Conservation (phyloP, 1,284 basidiomycete species). For the Ceratobasidium sp. region DNA sequence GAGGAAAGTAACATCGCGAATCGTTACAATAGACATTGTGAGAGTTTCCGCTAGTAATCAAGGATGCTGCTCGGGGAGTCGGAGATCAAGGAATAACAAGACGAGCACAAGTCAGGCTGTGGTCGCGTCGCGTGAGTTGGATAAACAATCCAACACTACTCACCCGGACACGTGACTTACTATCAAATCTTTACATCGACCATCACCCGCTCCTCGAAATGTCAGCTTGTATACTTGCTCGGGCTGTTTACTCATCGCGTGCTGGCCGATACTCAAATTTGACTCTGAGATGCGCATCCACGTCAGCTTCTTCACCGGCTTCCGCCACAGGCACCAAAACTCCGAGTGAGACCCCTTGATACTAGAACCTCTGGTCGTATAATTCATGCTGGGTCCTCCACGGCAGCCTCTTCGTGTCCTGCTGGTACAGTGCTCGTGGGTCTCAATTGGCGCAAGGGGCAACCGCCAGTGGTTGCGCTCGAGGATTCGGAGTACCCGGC, state of each 20-base stretch:
- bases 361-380: neutral
- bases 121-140: conserved; percentile 5
- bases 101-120: neutral
- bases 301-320: neutral
- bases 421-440: conserved; percentile 77
- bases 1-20: conserved; percentile 69
- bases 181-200: neutral
- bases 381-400: neutral
- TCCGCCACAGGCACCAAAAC: neutral
- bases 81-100: no score
- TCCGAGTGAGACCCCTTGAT: neutral
- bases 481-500: conserved; percentile 86
- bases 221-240: neutral
- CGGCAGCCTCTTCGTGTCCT: conserved; percentile 57
- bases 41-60: no score
- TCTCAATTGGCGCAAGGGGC: conserved; percentile 83
- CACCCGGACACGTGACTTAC: conserved; percentile 20
- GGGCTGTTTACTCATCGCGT: neutral
- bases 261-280: neutral
- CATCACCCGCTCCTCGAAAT: neutral
- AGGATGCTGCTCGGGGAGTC: no score
- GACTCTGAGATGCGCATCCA: conserved; percentile 3
- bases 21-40: conserved; percentile 50
- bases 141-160: neutral
- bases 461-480: conserved; percentile 78